Conservation (phyloP, 768 basidiomycete species). For the Amanita brunnescens region DNA sequence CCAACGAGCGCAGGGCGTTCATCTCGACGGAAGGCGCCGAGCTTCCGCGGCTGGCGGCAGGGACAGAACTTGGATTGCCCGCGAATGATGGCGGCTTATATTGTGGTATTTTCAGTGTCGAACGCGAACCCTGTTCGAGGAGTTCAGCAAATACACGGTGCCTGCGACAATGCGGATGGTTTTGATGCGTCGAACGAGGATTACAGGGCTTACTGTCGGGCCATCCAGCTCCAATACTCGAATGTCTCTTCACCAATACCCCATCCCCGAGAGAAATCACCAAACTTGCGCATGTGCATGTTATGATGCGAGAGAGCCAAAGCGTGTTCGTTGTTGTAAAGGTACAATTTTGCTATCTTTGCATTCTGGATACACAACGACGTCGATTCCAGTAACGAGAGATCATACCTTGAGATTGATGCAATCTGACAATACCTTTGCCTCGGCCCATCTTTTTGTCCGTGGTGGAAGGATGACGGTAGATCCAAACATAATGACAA, state of each 20-base stretch:
- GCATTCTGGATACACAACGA: neutral
- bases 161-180: conserved; percentile 28
- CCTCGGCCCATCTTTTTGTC: conserved; percentile 97
- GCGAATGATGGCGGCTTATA: conserved; percentile 36
- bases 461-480: conserved; percentile 81
- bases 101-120: conserved; percentile 52
- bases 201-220: conserved; percentile 61
- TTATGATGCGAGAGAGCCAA: conserved; percentile 78
- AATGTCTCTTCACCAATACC: conserved; percentile 95
- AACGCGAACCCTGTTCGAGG: conserved; percentile 69
- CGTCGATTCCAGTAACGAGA: neutral
- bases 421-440: conserved; percentile 92
- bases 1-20: conserved; percentile 53
- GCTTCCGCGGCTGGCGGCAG: conserved; percentile 11
- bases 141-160: conserved; percentile 88
- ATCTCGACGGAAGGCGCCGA: conserved; percentile 30
- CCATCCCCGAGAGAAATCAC: conserved; percentile 85
- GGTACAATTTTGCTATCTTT: conserved; percentile 82
- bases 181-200: neutral
- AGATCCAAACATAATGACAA: conserved; percentile 85
- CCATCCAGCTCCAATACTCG: conserved; percentile 97
- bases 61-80: conserved; percentile 11
- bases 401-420: conserved; percentile 74
- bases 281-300: conserved; percentile 76
- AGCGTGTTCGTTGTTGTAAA: conserved; percentile 84